Percentiles rank a stretch among this genome's conserved stretches.
phyloP scores from a whole-genome alignment of 129 eudicot genomes.

The carrot (Daucus carota) region DNA sequence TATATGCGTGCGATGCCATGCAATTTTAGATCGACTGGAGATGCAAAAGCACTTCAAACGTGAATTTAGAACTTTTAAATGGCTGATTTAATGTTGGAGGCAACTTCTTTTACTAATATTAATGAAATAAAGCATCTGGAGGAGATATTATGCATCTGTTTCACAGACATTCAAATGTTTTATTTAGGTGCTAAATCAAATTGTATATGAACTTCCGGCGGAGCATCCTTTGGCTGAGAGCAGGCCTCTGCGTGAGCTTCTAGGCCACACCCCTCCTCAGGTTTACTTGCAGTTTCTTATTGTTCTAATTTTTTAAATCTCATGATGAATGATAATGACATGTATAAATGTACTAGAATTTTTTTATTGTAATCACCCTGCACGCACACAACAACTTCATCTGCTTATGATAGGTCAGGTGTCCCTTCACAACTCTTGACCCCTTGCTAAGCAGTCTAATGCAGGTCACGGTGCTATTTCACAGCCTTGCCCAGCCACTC shows the following conservation, averaged over 20 bases:
- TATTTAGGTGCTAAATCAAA: conserved; percentile 80
- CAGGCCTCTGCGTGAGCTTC: conserved; percentile 88
- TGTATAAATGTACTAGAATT: not conserved
- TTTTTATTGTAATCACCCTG: not conserved
- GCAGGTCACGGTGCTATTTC: not conserved
- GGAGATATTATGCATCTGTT: not conserved
- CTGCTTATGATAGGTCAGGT: not conserved
- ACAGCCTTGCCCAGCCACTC: not conserved
- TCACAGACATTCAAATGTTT: not conserved
- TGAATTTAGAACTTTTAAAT: not conserved
- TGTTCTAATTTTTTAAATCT: not conserved
- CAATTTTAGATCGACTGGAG: not conserved
- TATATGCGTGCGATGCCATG: not conserved
- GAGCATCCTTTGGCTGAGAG: conserved; percentile 94
- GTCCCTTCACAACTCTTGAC: not conserved
- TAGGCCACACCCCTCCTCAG: conserved; percentile 96
- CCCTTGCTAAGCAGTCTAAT: not conserved
- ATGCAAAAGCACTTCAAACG: not conserved
- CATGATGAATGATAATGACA: not conserved
- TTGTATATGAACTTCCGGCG: conserved; percentile 86
- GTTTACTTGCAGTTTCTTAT: conserved; percentile 26
- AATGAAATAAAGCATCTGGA: not conserved
- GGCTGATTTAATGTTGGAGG: not conserved
- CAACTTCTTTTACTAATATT: not conserved
- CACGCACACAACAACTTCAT: not conserved